Evolutionary conservation across 1,284 basidiomycete genomes (phyloP), one percentile per base, ranked within the genome.

Genomic region (Trichosporon ovoides): DNA sequence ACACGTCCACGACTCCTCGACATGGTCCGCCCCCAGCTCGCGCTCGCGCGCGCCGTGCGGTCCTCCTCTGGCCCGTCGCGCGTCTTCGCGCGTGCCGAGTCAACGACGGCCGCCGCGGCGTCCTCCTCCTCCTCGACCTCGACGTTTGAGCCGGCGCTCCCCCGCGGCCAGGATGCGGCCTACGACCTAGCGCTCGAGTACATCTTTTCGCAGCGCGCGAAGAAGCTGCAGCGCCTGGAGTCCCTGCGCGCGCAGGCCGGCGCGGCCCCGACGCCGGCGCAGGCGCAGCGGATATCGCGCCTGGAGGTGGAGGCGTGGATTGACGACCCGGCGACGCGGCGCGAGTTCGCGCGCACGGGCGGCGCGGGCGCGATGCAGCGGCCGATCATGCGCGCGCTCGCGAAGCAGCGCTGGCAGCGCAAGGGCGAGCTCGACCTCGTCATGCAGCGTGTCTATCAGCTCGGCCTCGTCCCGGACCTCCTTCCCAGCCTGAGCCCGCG

Each of bases 381-480:
- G 61, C 81, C 84, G 0, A 84, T 89, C 1, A 87, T 92, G 72
- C 83, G 91, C 19, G 84, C 89, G 72, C 79, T 98, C 20, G 79
- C 88, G 3, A 90, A 97, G 77, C 84, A 89, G 65, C 81, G 82
- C 59, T 98, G 95, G 95, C 82, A 88, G 53, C 85, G 85, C 57
- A 84, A 89, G 36, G 93, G 94, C 7, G 81, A 83, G 38, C 79
- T 96, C 50, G 91, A 95, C 70, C 80, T 91, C 43, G 78, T 96
- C 73, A 96, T 96, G 89, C 89, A 97, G 75, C 87, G 93, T 67
- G 75, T 95, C 49, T 81, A 88, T 68, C 87, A 92, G 77, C 91
- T 97, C 89, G 80, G 87, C 53, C 85, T 98, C 54, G 81, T 96
- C 3, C 94, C 95, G 0, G 95, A 98, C 72, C 78, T 94, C 2